Evolutionary conservation across 495 filamentous ascomycete genomes (phyloP).

Genomic region (Tuber brumale): DNA sequence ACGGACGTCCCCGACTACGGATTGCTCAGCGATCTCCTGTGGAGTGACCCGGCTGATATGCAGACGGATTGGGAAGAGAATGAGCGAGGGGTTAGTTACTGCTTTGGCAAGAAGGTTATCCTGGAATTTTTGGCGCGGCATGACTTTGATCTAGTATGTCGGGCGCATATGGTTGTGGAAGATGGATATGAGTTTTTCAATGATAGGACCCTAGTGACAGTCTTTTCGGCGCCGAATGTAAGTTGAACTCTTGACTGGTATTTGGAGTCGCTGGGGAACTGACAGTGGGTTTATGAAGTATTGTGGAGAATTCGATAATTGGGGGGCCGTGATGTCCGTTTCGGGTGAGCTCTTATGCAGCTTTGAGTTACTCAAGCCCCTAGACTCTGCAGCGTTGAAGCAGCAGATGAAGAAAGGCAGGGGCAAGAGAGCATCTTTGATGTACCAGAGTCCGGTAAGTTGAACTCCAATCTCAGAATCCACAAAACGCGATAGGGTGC

Average conservation of each 20-base stretch:
- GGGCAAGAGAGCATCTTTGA: conserved; percentile 57
- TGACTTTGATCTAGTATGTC: conserved; percentile 95
- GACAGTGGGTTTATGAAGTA: conserved; percentile 54
- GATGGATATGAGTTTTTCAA: conserved; percentile 99
- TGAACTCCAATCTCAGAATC: neutral
- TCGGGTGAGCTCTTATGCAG: conserved; percentile 88
- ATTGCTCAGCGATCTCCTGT: conserved; percentile 89
- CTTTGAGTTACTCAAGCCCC: conserved; percentile 91
- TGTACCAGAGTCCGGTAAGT: conserved; percentile 41
- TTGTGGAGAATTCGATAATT: conserved; percentile 98
- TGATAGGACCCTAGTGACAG: conserved; percentile 89
- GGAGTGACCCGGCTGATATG: conserved; percentile 98
- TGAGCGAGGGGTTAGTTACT: conserved; percentile 95
- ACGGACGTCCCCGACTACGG: conserved; percentile 98
- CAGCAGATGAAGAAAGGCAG: conserved; percentile 98
- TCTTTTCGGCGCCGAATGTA: conserved; percentile 96
- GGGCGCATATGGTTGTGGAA: conserved; percentile 99
- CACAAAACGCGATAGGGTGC: conserved; percentile 6
- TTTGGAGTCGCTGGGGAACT: conserved; percentile 11
- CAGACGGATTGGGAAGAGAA: conserved; percentile 97
- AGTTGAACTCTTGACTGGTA: conserved; percentile 43
- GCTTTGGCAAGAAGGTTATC: conserved; percentile 97
- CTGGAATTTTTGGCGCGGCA: conserved; percentile 90
- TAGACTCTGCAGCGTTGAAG: conserved; percentile 95
- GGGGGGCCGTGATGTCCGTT: conserved; percentile 98